These are phyloP conservation scores for Penicillium capsulatum DNA, from an alignment of 2,329 filamentous ascomycete species.

Conservation along the genomic window DNA sequence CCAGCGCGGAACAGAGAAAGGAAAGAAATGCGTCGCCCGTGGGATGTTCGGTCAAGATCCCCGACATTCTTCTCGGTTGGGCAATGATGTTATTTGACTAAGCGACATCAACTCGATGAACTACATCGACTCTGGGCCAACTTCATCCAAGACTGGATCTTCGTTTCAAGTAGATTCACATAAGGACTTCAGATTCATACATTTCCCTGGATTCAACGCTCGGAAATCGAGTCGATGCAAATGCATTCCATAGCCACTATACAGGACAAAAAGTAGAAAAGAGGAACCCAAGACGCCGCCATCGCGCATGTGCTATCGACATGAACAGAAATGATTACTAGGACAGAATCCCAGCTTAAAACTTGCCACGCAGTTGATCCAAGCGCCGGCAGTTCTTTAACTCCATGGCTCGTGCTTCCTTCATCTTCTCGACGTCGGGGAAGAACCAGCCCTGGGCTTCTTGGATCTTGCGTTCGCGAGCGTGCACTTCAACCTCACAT, in stretches of 20 bases:
- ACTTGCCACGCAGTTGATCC: conserved; percentile 46
- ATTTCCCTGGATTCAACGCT: no score
- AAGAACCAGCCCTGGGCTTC: conserved; percentile 86
- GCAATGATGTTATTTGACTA: conserved; percentile 21
- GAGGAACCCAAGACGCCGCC: conserved; percentile 13
- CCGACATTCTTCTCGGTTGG: conserved; percentile 25
- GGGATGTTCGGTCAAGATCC: conserved; percentile 31
- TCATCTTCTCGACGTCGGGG: conserved; percentile 73
- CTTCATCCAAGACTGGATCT: no score
- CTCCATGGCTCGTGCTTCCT: conserved; percentile 60
- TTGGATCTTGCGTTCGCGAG: conserved; percentile 64
- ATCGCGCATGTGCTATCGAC: conserved; percentile 13
- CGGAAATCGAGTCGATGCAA: background rate
- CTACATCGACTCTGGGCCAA: conserved; percentile 1
- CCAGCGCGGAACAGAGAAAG: conserved; percentile 27
- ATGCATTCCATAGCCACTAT: conserved; percentile 16
- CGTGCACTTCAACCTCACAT: conserved; percentile 69
- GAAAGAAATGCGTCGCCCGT: conserved; percentile 2
- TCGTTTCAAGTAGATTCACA: no score
- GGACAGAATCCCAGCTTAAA: conserved; percentile 17
- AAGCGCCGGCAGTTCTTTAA: conserved; percentile 58
- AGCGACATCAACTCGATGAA: conserved; percentile 12
- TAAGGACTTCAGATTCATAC: no score
- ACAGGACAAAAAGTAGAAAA: conserved; percentile 7
- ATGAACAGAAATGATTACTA: conserved; percentile 10